Base-by-base conservation (phyloP, 768 basidiomycete genomes). In the Boletus reticuloceps region DNA sequence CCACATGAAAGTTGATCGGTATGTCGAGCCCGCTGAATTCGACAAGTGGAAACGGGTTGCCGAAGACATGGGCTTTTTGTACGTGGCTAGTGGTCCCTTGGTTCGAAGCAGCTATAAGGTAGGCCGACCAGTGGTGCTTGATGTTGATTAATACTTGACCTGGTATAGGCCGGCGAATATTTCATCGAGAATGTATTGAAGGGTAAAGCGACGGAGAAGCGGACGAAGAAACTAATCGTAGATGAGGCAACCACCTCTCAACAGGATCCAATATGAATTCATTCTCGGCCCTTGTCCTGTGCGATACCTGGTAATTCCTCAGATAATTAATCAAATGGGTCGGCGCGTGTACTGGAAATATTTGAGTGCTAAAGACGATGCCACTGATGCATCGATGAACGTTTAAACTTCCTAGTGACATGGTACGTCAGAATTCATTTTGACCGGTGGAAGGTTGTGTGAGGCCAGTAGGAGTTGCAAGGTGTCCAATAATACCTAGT, bases 1-100 rank as follows among this genome's bases (percentile, higher is more conserved):
- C 29, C 97, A 99, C 73, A 98, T 99, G 97, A 99, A 98, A 72
- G 97, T 99, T 11, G 89, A 93, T 61, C 89, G 93, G 31, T 99
- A 99, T 64, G 94, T 98, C 22, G 85, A 92, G 56, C 97, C 97
- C 1, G 82, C 84, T 5, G 95, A 98, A 69, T 99, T 98, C 63
- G 89, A 91, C 58, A 76, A 80, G 53, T 99, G 96, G 96, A 94
- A 89, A 68, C 75, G 82, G 63, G 77, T 89, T 12, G 96, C 97
- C 8, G 93, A 98, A 65, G 83, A 85, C 58, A 87, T 97, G 81
- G 94, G 96, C 39, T 99, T 99, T 81, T 68, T 98, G 43, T 99
- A 99, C 64, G 96, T 98, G 36, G 97, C 97, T 10, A 93, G 91
- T 71, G 97, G 97, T 0, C 97, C 97, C 13, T 76, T 99, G 19